A percentile compares a stretch with the other conserved stretches of the same genome.
phyloP scores from a whole-genome alignment of 805 yeast species.

The Saccharomycopsis javanensis region DNA sequence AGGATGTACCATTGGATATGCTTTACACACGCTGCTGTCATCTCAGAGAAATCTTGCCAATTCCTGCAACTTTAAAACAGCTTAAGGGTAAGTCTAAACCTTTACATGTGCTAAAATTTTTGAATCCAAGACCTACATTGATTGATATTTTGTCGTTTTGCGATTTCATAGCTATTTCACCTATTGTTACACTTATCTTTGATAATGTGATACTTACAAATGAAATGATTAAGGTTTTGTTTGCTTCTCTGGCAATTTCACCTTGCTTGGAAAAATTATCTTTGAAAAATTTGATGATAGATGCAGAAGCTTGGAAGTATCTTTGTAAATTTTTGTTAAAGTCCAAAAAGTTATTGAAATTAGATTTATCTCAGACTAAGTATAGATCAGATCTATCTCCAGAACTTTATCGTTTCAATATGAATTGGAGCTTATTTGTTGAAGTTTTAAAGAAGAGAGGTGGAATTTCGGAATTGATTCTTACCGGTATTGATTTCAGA shows the following conservation, averaged over 20 bases:
- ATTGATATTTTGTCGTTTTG: conserved; percentile 81
- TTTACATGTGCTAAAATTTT: conserved; percentile 60
- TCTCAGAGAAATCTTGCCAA: conserved; percentile 81
- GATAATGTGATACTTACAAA: conserved; percentile 71
- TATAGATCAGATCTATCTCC: conserved; percentile 28
- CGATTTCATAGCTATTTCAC: conserved; percentile 80
- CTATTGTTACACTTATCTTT: conserved; percentile 62
- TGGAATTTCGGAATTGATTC: conserved; percentile 68
- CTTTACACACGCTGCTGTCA: conserved; percentile 91
- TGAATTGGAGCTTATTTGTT: conserved; percentile 75
- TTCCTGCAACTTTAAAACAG: conserved; percentile 80
- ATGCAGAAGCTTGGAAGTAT: conserved; percentile 64
- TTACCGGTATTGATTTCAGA: conserved; percentile 69
- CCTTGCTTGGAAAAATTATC: conserved; percentile 62
- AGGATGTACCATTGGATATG: conserved; percentile 39
- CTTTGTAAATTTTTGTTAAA: conserved; percentile 66
- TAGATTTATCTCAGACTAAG: conserved; percentile 64
- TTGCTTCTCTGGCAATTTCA: conserved; percentile 61
- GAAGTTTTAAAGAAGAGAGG: conserved; percentile 60
- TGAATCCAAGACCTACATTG: conserved; percentile 82
- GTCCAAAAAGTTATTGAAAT: conserved; percentile 44
- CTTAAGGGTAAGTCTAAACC: conserved; percentile 68
- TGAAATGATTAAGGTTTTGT: conserved; percentile 67
- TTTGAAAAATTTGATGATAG: conserved; percentile 67
- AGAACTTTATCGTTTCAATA: conserved; percentile 47